Conservation (phyloP, 495 filamentous ascomycete genomes). For the Aspergillus sclerotioniger region DNA sequence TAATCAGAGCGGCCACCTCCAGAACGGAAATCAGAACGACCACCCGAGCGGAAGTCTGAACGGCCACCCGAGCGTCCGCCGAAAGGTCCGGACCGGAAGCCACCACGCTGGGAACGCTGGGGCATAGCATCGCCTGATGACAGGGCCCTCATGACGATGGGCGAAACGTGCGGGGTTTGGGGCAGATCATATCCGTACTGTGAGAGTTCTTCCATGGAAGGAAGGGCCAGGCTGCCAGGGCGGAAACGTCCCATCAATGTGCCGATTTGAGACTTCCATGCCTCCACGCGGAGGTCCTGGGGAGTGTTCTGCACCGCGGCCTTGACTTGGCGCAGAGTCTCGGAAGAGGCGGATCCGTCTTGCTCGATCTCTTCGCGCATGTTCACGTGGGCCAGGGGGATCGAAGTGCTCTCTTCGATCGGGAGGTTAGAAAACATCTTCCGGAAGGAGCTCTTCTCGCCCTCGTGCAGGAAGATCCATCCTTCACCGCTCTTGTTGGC, state of each 20-base stretch:
- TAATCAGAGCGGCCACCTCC: background rate
- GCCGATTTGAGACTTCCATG: background rate
- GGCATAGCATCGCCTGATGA: too few species aligned
- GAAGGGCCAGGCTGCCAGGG: background rate
- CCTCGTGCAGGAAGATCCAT: conserved; percentile 66
- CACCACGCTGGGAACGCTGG: too few species aligned
- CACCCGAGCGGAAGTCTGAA: background rate
- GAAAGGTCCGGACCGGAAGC: too few species aligned
- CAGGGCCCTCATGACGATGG: too few species aligned
- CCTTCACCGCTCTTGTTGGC: conserved; percentile 78
- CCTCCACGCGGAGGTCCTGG: background rate
- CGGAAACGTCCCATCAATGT: background rate
- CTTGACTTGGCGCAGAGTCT: background rate
- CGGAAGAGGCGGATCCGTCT: background rate
- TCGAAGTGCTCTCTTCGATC: background rate
- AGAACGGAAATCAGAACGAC: background rate
- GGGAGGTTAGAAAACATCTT: background rate
- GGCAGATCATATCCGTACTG: too few species aligned
- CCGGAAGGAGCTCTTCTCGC: conserved; percentile 43
- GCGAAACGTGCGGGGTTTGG: too few species aligned
- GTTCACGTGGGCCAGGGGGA: background rate
- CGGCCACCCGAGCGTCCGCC: too few species aligned
- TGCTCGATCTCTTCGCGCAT: background rate
- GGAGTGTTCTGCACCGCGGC: background rate
- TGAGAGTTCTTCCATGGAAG: background rate